Evolutionary conservation across 225 moss, liverwort and hornwort genomes (phyloP).

Genomic region (Marchantia polymorpha): DNA sequence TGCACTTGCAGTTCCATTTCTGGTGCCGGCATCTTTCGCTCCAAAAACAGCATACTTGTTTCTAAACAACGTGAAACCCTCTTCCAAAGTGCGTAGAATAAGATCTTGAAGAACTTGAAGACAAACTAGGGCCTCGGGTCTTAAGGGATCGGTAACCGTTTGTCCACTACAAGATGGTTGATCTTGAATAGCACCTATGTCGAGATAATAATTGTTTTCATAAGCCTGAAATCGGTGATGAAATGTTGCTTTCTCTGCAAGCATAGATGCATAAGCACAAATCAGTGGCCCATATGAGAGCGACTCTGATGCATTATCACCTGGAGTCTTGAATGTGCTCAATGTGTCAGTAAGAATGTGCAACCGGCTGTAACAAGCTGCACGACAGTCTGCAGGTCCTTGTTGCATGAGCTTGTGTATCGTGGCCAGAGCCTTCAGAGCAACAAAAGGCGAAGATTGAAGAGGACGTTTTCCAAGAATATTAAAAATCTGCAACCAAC

Average conservation of each 20-base stretch:
- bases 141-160: conserved; percentile 7
- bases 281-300: conserved; percentile 28
- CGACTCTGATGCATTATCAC: conserved; percentile 5
- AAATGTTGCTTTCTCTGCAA: conserved; percentile 41
- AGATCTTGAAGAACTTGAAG: conserved; percentile 42
- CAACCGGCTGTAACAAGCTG: conserved; percentile 30
- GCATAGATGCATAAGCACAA: conserved; percentile 35
- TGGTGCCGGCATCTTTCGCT: conserved; percentile 1
- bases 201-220: conserved; percentile 45
- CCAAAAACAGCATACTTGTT: conserved; percentile 14
- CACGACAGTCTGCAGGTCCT: conserved; percentile 31
- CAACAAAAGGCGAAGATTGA: conserved; percentile 39
- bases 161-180: conserved; percentile 16
- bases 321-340: conserved; percentile 11
- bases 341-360: conserved; percentile 26
- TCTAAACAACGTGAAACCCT: conserved; percentile 42
- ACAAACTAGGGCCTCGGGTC: conserved; percentile 22
- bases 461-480: conserved; percentile 40
- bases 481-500: conserved; percentile 40
- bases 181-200: conserved; percentile 12
- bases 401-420: conserved; percentile 49
- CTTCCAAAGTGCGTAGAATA: conserved; percentile 28
- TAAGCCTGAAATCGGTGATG: conserved; percentile 38
- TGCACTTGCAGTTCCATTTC: not conserved
- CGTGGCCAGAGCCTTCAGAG: conserved; percentile 38